Base-by-base conservation (phyloP, 768 basidiomycete species). In the Sistotremastrum niveocremeum region DNA sequence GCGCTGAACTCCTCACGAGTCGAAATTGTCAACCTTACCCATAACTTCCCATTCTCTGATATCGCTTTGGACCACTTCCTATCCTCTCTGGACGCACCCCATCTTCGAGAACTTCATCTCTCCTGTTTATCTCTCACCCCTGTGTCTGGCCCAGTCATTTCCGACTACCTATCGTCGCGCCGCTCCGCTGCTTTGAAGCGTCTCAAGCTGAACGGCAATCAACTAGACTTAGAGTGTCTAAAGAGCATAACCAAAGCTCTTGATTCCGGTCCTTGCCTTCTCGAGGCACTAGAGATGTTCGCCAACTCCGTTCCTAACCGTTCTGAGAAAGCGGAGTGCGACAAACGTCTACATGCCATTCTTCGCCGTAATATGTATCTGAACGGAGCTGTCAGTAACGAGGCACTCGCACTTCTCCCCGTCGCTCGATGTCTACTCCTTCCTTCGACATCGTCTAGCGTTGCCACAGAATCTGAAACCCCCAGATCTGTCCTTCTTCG, bases 1-100 rank as follows among this genome's bases (percentile, higher is more conserved):
- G 72, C 78, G 7, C 40, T 83, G 42, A 82, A 79, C 53, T 57
- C 64, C 2, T 83, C 81, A 0, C 64, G 52, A 31, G 58, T 83
- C 37, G 65, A 67, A 50, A 58, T 65, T 1, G 61, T 83, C 34
- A 68, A 72, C 41, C 56, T 83, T 29, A 70, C 73, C 11, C 67
- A 66, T 41, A 75, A 76, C 53, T 51, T 49, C n/a, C 47, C 46
- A 12, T 66, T 80, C n/a, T 67, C 68, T 9, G 77, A 81, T 49
- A 43, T 57, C 6, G 79, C 82, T 53, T 51, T 69, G 29, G 56
- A 61, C 10, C 54, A 52, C 1, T 77, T 81, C 59, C 52, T 82
- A n/a, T 65, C 76, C 1, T 48, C 48, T 5, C 67, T 83, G 29
- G 54, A 66, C n/a, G 62, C 73, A 0, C 69, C 65, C 0, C 60